phyloP scores from a whole-genome alignment of 768 basidiomycete species.

The Tylopilus sp. region DNA sequence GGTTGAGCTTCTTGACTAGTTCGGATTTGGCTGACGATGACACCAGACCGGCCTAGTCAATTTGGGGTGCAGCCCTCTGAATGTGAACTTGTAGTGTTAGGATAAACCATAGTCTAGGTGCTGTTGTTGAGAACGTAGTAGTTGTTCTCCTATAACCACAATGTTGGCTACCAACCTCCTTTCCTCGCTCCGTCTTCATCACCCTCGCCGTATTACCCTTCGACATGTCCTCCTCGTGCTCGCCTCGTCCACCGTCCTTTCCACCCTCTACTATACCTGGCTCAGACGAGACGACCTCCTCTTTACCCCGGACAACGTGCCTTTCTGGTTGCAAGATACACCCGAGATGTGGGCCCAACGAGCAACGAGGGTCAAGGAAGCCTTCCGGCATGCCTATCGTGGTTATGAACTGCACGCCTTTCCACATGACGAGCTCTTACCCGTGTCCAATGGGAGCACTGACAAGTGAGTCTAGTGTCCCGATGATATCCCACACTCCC shows the following conservation, averaged over 20 bases:
- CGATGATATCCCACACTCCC: no score
- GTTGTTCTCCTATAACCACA: neutral
- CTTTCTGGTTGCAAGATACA: conserved; percentile 5
- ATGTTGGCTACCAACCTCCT: neutral
- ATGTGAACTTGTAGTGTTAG: neutral
- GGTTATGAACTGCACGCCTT: conserved; percentile 62
- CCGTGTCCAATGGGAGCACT: conserved; percentile 41
- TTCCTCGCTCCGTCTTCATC: neutral
- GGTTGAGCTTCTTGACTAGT: neutral
- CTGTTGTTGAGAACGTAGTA: neutral
- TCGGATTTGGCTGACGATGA: neutral
- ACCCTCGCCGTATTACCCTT: conserved; percentile 9
- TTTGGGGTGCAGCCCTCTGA: conserved; percentile 17
- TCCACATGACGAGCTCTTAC: conserved; percentile 61
- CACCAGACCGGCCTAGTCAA: conserved; percentile 10
- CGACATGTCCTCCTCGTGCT: conserved; percentile 20
- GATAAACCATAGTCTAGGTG: neutral
- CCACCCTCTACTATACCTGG: conserved; percentile 18
- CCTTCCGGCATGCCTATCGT: conserved; percentile 64
- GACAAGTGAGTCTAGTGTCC: conserved; percentile 45
- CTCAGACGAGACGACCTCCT: neutral
- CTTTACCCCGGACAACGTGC: neutral
- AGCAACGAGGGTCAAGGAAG: conserved; percentile 54
- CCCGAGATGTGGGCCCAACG: conserved; percentile 46
- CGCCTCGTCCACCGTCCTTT: conserved; percentile 5